phyloP scores from a whole-genome alignment of 2,329 filamentous ascomycete genomes.

The Mycosphaerella sp. region DNA sequence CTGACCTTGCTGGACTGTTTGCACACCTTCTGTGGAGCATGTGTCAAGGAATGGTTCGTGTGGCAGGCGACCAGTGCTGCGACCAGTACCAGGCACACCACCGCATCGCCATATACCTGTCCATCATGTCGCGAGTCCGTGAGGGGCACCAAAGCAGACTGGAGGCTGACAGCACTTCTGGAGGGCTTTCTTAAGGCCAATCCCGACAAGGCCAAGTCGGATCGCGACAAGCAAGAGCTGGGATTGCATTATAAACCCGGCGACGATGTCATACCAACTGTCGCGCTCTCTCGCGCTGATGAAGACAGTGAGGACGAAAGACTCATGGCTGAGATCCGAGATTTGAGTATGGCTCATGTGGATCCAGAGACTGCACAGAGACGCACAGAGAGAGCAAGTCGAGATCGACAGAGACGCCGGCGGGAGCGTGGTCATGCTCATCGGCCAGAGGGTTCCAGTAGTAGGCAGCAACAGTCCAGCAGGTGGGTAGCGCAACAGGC shows the following conservation, averaged over 20 bases:
- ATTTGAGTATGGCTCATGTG: constrained; percentile 65
- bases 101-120: constrained; percentile 66
- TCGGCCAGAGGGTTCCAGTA: constrained; percentile 8
- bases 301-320: constrained; percentile 54
- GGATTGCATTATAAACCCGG: constrained; percentile 70
- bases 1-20: constrained; percentile 37
- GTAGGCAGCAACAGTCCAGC: constrained; percentile 11
- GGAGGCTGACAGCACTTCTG: constrained; percentile 78
- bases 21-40: constrained; percentile 84
- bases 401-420: constrained; percentile 15
- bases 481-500: constrained; percentile 14
- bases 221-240: constrained; percentile 70
- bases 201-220: constrained; percentile 63
- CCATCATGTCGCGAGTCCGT: constrained; percentile 85
- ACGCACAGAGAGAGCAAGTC: constrained; percentile 19
- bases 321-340: constrained; percentile 63
- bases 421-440: constrained; percentile 12
- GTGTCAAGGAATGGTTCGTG: constrained; percentile 91
- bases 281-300: constrained; percentile 49
- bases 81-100: constrained; percentile 24
- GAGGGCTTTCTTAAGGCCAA: constrained; percentile 82
- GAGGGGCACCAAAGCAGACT: constrained; percentile 81
- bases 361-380: constrained; percentile 32
- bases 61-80: constrained; percentile 63
- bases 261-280: constrained; percentile 68